Evolutionary conservation across 306 rosid genomes (phyloP).

Genomic region (Clitoria ternatea): DNA sequence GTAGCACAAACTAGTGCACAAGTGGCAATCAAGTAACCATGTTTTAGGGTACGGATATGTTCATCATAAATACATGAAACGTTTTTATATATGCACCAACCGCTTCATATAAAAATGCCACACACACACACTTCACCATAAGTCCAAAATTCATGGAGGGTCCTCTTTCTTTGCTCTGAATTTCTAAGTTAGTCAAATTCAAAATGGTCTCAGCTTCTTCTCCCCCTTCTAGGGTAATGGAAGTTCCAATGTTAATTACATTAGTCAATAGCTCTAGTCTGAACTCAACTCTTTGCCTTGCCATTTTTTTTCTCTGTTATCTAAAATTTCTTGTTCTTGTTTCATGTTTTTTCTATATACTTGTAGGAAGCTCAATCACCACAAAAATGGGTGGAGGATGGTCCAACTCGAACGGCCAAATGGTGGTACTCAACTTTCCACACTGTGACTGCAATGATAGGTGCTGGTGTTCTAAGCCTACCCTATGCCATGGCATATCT

Average conservation of each 20-base stretch:
- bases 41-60: not conserved
- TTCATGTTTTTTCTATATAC: not conserved
- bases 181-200: slow-evolving; percentile 5
- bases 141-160: slow-evolving; percentile 23
- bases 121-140: slow-evolving; percentile 5
- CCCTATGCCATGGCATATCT: slow-evolving; percentile 94
- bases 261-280: not conserved
- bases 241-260: not conserved
- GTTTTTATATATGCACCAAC: slow-evolving; percentile 17
- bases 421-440: slow-evolving; percentile 99
- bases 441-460: slow-evolving; percentile 91
- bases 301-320: too few relatives aligned
- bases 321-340: not conserved
- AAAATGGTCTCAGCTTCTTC: slow-evolving; percentile 60
- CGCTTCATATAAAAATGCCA: slow-evolving; percentile 32
- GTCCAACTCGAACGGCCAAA: slow-evolving; percentile 59
- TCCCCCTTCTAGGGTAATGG: slow-evolving; percentile 50
- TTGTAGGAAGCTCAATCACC: slow-evolving; percentile 47
- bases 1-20: not conserved
- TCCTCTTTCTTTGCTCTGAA: slow-evolving; percentile 3
- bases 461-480: slow-evolving; percentile 86
- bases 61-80: slow-evolving; percentile 24
- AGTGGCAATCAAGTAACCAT: slow-evolving; percentile 20
- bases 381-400: slow-evolving; percentile 56
- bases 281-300: not conserved